Conservation (phyloP, 768 basidiomycete genomes). For the Hericium rajendrae region DNA sequence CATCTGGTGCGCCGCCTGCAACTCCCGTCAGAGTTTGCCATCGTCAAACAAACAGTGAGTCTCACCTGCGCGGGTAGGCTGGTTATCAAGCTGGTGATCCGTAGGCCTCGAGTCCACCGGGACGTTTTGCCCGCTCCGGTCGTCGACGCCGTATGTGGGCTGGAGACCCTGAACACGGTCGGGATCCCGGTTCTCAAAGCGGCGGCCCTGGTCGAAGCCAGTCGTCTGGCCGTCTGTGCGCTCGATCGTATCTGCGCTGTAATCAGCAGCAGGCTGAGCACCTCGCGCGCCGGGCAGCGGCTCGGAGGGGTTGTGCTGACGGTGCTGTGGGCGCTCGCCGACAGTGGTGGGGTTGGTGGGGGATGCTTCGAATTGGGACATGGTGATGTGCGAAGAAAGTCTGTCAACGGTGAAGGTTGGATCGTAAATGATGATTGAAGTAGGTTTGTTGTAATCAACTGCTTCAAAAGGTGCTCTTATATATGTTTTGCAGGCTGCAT, state of each 20-base stretch:
- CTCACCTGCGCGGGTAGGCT: not conserved
- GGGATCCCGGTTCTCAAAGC: not conserved
- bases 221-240: conserved; percentile 16
- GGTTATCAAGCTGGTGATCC: not conserved
- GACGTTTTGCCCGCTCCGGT: too few relatives aligned
- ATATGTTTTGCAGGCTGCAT: not conserved
- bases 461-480: not conserved
- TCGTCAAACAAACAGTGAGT: conserved; percentile 26
- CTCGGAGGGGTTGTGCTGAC: conserved; percentile 38
- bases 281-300: conserved; percentile 35
- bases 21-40: conserved; percentile 3
- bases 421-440: not conserved
- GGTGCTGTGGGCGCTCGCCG: conserved; percentile 27
- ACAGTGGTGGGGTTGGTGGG: not conserved
- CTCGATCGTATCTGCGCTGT: conserved; percentile 31
- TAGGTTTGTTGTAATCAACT: not conserved
- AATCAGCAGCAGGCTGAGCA: conserved; percentile 24
- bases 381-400: not conserved
- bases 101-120: not conserved
- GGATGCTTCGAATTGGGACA: not conserved
- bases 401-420: not conserved
- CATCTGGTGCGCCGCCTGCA: conserved; percentile 8
- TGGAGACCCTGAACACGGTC: not conserved
- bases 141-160: not conserved
- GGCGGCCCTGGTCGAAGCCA: conserved; percentile 3